Percentiles rank a stretch among this genome's conserved stretches.
phyloP scores from a whole-genome alignment of 169 alveolate genomes.

The Plasmodium ovale region DNA sequence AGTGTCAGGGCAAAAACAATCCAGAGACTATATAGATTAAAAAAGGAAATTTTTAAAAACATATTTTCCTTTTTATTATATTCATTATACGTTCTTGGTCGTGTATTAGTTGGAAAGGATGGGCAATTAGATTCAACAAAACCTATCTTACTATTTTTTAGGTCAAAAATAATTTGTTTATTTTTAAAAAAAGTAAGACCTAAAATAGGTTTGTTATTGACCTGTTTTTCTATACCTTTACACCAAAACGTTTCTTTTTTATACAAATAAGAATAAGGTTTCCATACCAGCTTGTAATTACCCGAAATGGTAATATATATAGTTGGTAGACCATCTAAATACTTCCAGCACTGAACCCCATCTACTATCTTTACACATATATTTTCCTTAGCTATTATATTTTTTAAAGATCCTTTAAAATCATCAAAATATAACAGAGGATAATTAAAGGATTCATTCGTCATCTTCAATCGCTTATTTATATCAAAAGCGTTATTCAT shows the following conservation, averaged over 20 bases:
- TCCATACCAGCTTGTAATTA: constrained; percentile 37
- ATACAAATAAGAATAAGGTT: constrained; percentile 62
- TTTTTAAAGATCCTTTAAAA: constrained; percentile 36
- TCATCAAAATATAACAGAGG: constrained; percentile 23
- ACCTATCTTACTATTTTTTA: constrained; percentile 76
- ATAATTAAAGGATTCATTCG: constrained; percentile 19
- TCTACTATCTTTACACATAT: constrained; percentile 65
- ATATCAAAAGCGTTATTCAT: constrained; percentile 53
- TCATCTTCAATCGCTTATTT: constrained; percentile 25
- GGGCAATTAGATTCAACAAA: constrained; percentile 68
- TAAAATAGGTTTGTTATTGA: constrained; percentile 77
- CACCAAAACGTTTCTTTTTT: constrained; percentile 83
- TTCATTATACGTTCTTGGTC: constrained; percentile 76
- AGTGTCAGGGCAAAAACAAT: constrained; percentile 23
- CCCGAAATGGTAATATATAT: constrained; percentile 26
- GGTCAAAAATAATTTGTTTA: constrained; percentile 79
- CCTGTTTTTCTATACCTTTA: constrained; percentile 80
- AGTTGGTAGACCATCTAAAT: constrained; percentile 33
- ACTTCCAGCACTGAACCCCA: constrained; percentile 68
- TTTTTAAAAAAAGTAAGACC: constrained; percentile 86
- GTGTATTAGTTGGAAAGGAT: constrained; percentile 13
- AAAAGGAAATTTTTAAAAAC: constrained; percentile 24
- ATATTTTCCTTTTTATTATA: constrained; percentile 55
- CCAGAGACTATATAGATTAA: constrained; percentile 27
- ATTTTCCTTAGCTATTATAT: constrained; percentile 40